Conservation (phyloP, 306 rosid species). For the Pterocarpus santalinus region DNA sequence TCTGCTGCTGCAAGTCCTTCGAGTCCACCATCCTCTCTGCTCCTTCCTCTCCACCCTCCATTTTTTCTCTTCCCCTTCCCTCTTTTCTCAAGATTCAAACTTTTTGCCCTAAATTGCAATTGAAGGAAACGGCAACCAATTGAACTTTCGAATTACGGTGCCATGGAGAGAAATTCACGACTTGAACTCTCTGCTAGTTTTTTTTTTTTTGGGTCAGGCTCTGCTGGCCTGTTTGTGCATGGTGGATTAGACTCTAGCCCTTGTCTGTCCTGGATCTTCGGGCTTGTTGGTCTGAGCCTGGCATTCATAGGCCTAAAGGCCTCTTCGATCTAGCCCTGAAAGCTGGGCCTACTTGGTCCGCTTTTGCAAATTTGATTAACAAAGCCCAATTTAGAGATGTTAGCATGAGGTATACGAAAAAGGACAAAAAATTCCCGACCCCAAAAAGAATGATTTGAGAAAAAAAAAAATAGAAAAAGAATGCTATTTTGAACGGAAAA, state of each 20-base stretch:
- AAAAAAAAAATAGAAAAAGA: too few relatives aligned
- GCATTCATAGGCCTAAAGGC: background rate
- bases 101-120: background rate
- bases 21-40: slow-evolving; percentile 75
- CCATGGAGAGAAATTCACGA: background rate
- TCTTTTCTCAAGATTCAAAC: background rate
- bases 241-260: background rate
- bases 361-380: too few relatives aligned
- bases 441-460: too few relatives aligned
- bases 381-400: too few relatives aligned
- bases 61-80: slow-evolving; percentile 33
- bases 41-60: slow-evolving; percentile 89
- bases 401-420: too few relatives aligned
- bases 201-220: background rate
- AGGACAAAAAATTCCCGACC: too few relatives aligned
- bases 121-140: too few relatives aligned
- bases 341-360: background rate
- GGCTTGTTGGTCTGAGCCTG: background rate
- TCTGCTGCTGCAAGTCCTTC: slow-evolving; percentile 92
- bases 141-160: background rate
- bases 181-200: background rate
- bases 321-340: background rate
- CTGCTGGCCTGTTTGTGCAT: background rate
- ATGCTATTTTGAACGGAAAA: too few relatives aligned
- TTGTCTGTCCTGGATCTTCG: background rate